These are phyloP conservation scores for Aspergillus affinis DNA, from an alignment of 495 filamentous ascomycete genomes.

Conservation along the genomic window DNA sequence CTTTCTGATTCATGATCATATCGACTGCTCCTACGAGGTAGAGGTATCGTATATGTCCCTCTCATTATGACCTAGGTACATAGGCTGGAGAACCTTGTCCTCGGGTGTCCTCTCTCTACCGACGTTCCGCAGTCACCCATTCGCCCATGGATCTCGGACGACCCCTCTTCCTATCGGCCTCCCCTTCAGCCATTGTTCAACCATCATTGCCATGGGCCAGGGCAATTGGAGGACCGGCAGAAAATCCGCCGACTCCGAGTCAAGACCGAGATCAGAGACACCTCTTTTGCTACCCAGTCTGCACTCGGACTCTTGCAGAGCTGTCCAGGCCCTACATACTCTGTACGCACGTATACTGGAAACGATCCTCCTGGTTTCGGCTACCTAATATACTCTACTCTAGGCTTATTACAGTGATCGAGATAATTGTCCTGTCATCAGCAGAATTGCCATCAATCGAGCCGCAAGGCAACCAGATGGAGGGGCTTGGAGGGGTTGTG, in stretches of 20 bases:
- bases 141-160: background rate
- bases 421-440: too few relatives aligned
- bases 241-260: background rate
- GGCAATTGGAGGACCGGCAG: background rate
- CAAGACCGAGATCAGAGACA: background rate
- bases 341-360: too few relatives aligned
- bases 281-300: too few relatives aligned
- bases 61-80: background rate
- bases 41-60: background rate
- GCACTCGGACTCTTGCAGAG: too few relatives aligned
- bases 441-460: too few relatives aligned
- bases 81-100: background rate
- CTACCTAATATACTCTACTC: too few relatives aligned
- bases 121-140: background rate
- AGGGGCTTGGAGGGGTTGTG: constrained; percentile 5
- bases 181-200: background rate
- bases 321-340: too few relatives aligned
- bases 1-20: background rate
- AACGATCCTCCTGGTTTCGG: too few relatives aligned
- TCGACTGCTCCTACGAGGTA: too few relatives aligned
- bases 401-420: too few relatives aligned
- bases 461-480: background rate
- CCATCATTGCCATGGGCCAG: background rate
- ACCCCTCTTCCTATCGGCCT: background rate
- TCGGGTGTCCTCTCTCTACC: background rate